Evolutionary conservation across 1,284 basidiomycete genomes (phyloP), one percentile per base, ranked within the genome.

Genomic region (Trichosporon sp.): DNA sequence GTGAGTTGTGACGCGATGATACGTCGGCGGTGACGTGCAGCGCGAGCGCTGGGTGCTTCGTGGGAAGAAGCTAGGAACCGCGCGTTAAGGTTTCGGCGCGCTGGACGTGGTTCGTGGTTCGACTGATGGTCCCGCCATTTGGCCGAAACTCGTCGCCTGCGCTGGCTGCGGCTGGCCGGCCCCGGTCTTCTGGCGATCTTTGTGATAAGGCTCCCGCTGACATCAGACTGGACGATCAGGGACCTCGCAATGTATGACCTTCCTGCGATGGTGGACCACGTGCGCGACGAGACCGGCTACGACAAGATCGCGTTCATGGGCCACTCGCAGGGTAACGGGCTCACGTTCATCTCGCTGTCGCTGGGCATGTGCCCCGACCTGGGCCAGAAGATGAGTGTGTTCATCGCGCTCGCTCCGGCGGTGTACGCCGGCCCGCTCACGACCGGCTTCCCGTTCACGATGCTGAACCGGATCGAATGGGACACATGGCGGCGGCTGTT

Each of bases 241-340:
- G 88, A 89, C 70, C 78, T 88, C 27, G 87, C 88, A 4, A 84
- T 87, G 80, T 88, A 88, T 77, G 88, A 89, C 75, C 76, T 89
- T 15, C 88, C 88, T 0, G 88, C 88, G 0, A 74, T 89, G 70
- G 86, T 89, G 12, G 86, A 88, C 66, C 87, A 87, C 73, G 86
- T 89, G 18, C 83, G 87, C 68, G 76, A 81, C 31, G 84, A 86
- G 53, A 88, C 87, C 0, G 87, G 87, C 0, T 87, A 87, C 77
- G 85, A 87, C 68, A 87, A 87, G 85, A 81, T 88, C 72, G 87
- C 84, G 11, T 88, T 87, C 78, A 87, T 88, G 68, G 88, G 87
- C 18, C 88, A 89, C 72, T 88, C 87, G 23, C 88, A 89, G 78
- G 87, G 88, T 51, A 88, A 88, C 77, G 87, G 83, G 8, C 75